phyloP scores from a whole-genome alignment of 345 rosid genomes.

The Hibiscus syriacus region DNA sequence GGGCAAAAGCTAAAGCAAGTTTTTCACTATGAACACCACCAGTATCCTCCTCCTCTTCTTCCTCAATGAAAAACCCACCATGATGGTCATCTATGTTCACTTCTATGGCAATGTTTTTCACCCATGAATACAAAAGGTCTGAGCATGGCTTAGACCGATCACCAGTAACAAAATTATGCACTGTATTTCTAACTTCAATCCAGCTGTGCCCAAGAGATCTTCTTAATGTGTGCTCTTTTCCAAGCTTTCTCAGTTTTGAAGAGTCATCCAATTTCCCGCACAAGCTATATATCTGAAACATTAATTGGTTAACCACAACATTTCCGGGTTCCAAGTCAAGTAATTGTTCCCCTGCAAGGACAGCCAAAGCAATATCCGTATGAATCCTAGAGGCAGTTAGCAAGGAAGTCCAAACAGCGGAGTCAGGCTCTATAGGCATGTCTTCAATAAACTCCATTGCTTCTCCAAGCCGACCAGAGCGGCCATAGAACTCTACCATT shows the following conservation, averaged over 20 bases:
- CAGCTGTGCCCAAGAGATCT: conserved; percentile 56
- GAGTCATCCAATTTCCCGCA: conserved; percentile 44
- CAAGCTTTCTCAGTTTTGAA: conserved; percentile 35
- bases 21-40: conserved; percentile 71
- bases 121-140: conserved; percentile 44
- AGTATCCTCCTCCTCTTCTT: conserved; percentile 60
- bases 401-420: conserved; percentile 59
- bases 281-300: conserved; percentile 45
- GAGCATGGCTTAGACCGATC: conserved; percentile 32
- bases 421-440: conserved; percentile 63
- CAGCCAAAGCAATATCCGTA: conserved; percentile 47
- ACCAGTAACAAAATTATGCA: conserved; percentile 48
- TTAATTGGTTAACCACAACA: conserved; percentile 27
- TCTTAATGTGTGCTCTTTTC: conserved; percentile 26
- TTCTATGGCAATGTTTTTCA: conserved; percentile 28
- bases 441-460: conserved; percentile 59
- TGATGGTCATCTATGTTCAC: conserved; percentile 29
- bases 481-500: conserved; percentile 66
- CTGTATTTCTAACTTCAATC: conserved; percentile 43
- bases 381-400: conserved; percentile 64
- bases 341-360: conserved; percentile 48
- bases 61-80: conserved; percentile 42
- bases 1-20: conserved; percentile 70
- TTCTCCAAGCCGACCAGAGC: conserved; percentile 59
- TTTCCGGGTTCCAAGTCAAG: conserved; percentile 56